Conservation (phyloP, 1,139 yeast species). For the Saccharomyces pastorianus region DNA sequence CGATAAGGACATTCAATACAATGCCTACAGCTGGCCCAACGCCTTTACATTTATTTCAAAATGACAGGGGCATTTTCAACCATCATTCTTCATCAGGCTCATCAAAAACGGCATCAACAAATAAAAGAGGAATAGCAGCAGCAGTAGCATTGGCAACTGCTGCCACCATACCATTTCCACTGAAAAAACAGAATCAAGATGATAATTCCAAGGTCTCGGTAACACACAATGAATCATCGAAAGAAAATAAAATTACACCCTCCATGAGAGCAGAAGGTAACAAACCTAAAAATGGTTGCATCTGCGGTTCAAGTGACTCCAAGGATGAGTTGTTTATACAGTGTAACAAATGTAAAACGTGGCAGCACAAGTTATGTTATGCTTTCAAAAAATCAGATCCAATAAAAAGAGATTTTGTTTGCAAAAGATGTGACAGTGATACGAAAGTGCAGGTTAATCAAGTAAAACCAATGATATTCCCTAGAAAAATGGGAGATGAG, state of each 20-base stretch:
- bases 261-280: conserved; percentile 61
- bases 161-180: conserved; percentile 24
- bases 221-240: conserved; percentile 6
- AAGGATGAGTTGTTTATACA: conserved; percentile 93
- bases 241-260: conserved; percentile 46
- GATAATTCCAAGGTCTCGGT: conserved; percentile 4
- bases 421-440: conserved; percentile 64
- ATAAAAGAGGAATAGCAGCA: conserved; percentile 14
- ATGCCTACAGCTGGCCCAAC: background rate
- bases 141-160: conserved; percentile 27
- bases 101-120: background rate
- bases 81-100: background rate
- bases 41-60: background rate
- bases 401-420: conserved; percentile 76
- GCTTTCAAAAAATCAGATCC: conserved; percentile 62
- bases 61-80: background rate
- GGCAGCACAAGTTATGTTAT: conserved; percentile 93
- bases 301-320: conserved; percentile 45
- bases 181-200: conserved; percentile 7
- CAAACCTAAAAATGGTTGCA: conserved; percentile 54
- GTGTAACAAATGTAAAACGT: conserved; percentile 81
- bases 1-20: background rate
- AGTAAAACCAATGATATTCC: conserved; percentile 37
- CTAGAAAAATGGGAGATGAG: conserved; percentile 7
- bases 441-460: conserved; percentile 48